Conservation (phyloP, 805 yeast species). For the Candida taoyuanica region DNA sequence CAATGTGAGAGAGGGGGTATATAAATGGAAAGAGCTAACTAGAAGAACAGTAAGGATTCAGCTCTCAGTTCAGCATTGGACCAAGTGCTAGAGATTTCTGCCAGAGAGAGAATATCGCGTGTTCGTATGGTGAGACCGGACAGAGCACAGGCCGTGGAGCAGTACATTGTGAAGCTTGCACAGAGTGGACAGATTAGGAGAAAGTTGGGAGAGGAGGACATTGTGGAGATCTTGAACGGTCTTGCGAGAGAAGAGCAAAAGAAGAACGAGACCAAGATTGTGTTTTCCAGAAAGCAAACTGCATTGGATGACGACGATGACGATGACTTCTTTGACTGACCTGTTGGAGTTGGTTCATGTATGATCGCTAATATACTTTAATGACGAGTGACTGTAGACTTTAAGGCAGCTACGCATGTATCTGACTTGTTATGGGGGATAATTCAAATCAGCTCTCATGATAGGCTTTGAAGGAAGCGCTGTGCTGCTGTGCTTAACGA, state of each 20-base stretch:
- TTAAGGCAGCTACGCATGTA: too few species aligned
- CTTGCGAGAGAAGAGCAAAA: constrained; percentile 69
- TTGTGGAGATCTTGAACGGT: constrained; percentile 79
- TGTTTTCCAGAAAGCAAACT: constrained; percentile 24
- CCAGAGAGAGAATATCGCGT: constrained; percentile 82
- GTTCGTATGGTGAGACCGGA: constrained; percentile 89
- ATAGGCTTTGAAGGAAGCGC: too few species aligned
- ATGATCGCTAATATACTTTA: too few species aligned
- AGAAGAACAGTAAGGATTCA: constrained; percentile 2
- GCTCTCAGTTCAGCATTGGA: constrained; percentile 37
- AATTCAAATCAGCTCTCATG: too few species aligned
- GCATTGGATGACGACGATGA: constrained; percentile 29
- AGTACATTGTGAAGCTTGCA: constrained; percentile 65
- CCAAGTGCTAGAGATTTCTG: constrained; percentile 74
- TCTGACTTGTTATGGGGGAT: too few species aligned
- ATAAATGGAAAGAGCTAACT: too few species aligned
- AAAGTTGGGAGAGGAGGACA: constrained; percentile 75
- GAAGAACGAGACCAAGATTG: constrained; percentile 60
- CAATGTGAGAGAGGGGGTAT: too few species aligned
- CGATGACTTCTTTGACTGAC: constrained; percentile 43
- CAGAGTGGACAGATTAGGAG: constrained; percentile 71
- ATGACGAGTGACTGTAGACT: too few species aligned
- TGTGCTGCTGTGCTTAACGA: too few species aligned
- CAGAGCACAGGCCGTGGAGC: constrained; percentile 83
- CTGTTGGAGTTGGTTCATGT: too few species aligned